Conservation (phyloP, 441 rosid genomes). For the Macaranga tanarius region DNA sequence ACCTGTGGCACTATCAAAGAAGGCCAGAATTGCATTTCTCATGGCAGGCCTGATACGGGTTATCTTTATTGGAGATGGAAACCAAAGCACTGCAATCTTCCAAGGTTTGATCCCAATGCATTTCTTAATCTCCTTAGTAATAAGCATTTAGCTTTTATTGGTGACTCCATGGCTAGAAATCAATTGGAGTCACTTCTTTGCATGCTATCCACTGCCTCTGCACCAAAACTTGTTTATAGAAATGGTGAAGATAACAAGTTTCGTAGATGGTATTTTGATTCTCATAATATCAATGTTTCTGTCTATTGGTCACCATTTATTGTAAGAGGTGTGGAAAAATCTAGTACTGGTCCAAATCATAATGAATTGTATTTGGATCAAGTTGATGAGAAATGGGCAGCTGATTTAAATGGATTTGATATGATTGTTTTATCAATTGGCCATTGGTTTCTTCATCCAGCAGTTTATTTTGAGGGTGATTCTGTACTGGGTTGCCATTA, state of each 20-base stretch:
- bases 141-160: constrained; percentile 80
- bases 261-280: constrained; percentile 66
- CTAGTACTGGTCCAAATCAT: constrained; percentile 52
- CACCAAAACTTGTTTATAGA: constrained; percentile 52
- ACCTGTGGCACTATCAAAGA: constrained; percentile 76
- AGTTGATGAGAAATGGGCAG: constrained; percentile 76
- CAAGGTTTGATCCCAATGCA: constrained; percentile 72
- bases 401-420: constrained; percentile 53
- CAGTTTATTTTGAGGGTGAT: constrained; percentile 69
- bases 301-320: constrained; percentile 96
- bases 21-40: constrained; percentile 75
- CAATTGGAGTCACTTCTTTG: constrained; percentile 91
- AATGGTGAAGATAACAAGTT: constrained; percentile 74
- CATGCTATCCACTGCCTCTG: constrained; percentile 59
- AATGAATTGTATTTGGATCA: constrained; percentile 61
- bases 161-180: constrained; percentile 95
- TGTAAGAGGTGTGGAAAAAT: constrained; percentile 75
- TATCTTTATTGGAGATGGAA: constrained; percentile 93
- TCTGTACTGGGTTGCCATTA: constrained; percentile 75
- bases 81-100: constrained; percentile 67
- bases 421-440: constrained; percentile 70
- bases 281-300: constrained; percentile 55
- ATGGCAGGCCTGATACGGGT: constrained; percentile 78
- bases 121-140: constrained; percentile 57
- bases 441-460: constrained; percentile 93